phyloP scores from a whole-genome alignment of 2,329 filamentous ascomycete species.

The Aspergillus pseudotamarii region DNA sequence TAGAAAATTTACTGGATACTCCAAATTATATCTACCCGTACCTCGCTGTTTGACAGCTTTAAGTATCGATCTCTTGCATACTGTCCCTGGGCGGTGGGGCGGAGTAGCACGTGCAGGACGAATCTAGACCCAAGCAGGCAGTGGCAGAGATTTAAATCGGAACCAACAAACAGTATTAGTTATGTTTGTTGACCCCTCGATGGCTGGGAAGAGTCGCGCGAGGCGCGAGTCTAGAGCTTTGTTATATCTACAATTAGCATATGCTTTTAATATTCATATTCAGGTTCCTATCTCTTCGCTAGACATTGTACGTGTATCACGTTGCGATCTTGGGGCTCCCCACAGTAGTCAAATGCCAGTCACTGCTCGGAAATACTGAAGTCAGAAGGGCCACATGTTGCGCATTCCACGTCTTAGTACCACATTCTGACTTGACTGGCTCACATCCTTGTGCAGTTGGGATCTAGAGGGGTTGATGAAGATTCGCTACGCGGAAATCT shows the following conservation, averaged over 20 bases:
- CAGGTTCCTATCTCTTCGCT: neutral
- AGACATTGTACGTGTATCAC: neutral
- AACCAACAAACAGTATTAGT: too few relatives aligned
- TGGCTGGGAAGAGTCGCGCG: neutral
- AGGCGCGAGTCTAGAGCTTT: neutral
- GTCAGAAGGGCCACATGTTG: neutral
- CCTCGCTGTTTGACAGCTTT: too few relatives aligned
- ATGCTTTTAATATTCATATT: too few relatives aligned
- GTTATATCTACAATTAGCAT: neutral
- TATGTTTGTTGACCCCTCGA: neutral
- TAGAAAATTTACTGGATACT: neutral
- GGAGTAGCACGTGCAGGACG: neutral
- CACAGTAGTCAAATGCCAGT: neutral
- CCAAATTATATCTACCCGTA: neutral
- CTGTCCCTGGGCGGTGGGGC: neutral
- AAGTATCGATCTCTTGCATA: neutral
- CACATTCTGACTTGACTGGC: neutral
- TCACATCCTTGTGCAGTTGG: neutral
- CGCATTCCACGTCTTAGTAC: neutral
- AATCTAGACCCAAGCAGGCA: neutral
- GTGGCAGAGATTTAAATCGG: neutral
- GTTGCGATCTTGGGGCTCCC: neutral
- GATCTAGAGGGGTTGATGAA: neutral
- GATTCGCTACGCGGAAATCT: neutral
- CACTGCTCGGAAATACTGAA: neutral